Evolutionary conservation across 192 early-diverging fungal genomes (phyloP), one percentile per base, ranked within the genome.

Genomic region (Entomortierella lignicola): DNA sequence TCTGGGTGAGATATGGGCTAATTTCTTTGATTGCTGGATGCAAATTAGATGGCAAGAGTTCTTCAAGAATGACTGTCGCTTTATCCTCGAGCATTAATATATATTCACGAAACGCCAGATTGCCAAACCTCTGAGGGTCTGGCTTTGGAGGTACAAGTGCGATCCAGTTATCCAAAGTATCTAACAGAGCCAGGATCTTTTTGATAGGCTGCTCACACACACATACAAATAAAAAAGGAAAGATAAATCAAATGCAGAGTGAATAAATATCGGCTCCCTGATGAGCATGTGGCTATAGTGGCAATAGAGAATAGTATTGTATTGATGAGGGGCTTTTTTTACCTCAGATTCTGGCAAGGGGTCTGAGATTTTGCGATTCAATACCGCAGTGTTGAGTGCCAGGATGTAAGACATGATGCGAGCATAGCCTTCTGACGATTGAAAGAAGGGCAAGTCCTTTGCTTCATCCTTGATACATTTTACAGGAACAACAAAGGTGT

Each of bases 71-170:
- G 15, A 30, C 25, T 12, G 37, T 34, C 11, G 71, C 60, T 23
- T 77, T 83, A 57, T 86, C 66, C 27, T 60, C 70, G 25, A 68
- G 37, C 27, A 52, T 59, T 48, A 42, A 41, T n/a, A 88, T 60
- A 90, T 94, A 99, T 1, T 63, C 74, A n/a, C 93, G 88, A 82
- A 98, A 99, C 0, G 96, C 91, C 57, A 86, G 91, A 86, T 98
- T 98, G 0, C 98, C 98, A 72, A 98, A 99, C 27, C 98, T 86
- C 77, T 92, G 90, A 8, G 89, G 84, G 29, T 89, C 80, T 29
- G 85, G 42, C 37, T 90, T 84, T 34, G 94, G 95, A 27, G 97
- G 97, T 20, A 93, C 89, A n/a, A 89, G 83, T 29, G 85, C 88
- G 29, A 97, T 90, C 91, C 91, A 94, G 23, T 21, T 42, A 44